Evolutionary conservation across 2,329 filamentous ascomycete genomes (phyloP), one percentile per base, ranked within the genome.

Genomic region (Apiospora koreana): DNA sequence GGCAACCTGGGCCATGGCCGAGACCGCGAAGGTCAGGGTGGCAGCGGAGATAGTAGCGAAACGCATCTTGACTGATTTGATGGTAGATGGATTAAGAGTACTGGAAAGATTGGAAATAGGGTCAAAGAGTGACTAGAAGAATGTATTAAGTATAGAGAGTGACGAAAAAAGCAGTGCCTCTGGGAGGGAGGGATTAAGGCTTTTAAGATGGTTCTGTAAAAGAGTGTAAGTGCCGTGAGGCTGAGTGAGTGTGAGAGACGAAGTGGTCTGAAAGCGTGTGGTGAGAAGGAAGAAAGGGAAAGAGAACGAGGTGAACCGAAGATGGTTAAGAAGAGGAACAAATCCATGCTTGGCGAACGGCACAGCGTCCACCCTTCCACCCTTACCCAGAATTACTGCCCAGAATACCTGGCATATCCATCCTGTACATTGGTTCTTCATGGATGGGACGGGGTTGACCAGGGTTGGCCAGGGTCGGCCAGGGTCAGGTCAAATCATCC

Each of bases 1-100:
- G n/a, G 80, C 70, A 66, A 85, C 86, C 80, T 89, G 87, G 70
- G 88, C 88, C 71, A 88, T 73, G 73, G 79, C 85, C 72, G 85
- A 79, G 80, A 82, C 82, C 76, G 83, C 83, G 73, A 87, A 82
- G 77, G 87, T 87, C 81, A 89, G 75, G 74, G 86, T 73, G 77
- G 87, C 80, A 71, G 85, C 80, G 76, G 82, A 78, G 75, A 85
- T 79, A 73, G 83, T 72, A 73, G 83, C 79, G 83, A 86, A 88
- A 77, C 83, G 86, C 87, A 90, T 90, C 71, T 85, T 89, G 84
- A 77, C 69, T 71, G 74, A 21, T 58, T 68, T 73, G 69, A 62
- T 25, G 54, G 58, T 58, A 69, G 67, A 66, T 71, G 25, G 69
- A 69, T 70, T 73, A 71, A 42, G 66, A 66, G 28, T 18, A 35